These are phyloP conservation scores for Agmasoma carcini DNA, from an alignment of 371 early-diverging fungal species.

Conservation along the genomic window DNA sequence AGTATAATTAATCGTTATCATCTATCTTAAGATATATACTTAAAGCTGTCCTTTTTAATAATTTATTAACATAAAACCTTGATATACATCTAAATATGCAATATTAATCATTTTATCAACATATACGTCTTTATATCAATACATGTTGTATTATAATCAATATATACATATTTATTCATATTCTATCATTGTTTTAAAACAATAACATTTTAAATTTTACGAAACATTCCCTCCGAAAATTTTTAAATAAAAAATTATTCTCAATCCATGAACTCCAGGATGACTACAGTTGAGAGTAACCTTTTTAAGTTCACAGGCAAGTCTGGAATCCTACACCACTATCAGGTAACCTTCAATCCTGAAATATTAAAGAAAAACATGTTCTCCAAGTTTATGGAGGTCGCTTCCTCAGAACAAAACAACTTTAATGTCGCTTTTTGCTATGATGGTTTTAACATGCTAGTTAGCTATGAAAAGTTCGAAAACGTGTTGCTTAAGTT, in stretches of 20 bases:
- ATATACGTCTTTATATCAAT: too few relatives aligned
- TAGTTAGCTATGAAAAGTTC: constrained; percentile 23
- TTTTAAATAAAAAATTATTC: background rate
- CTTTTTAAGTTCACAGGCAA: constrained; percentile 20
- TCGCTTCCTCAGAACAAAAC: background rate
- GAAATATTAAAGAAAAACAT: constrained; percentile 18
- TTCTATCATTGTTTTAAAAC: too few relatives aligned
- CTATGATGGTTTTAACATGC: constrained; percentile 30
- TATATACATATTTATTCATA: too few relatives aligned
- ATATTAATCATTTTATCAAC: too few relatives aligned
- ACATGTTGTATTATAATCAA: too few relatives aligned
- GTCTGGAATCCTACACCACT: constrained; percentile 1
- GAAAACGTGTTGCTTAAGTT: constrained; percentile 2
- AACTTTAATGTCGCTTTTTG: background rate
- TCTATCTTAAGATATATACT: too few relatives aligned
- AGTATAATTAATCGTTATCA: too few relatives aligned
- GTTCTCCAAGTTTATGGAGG: background rate
- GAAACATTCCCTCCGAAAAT: too few relatives aligned
- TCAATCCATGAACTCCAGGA: background rate
- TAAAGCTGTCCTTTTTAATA: too few relatives aligned
- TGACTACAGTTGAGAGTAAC: constrained; percentile 1
- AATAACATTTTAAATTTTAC: too few relatives aligned
- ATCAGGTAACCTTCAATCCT: constrained; percentile 27
- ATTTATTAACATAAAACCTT: too few relatives aligned
- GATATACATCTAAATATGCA: too few relatives aligned